Evolutionary conservation across 2,329 filamentous ascomycete genomes (phyloP).

Genomic region (Cladosporium halotolerans): DNA sequence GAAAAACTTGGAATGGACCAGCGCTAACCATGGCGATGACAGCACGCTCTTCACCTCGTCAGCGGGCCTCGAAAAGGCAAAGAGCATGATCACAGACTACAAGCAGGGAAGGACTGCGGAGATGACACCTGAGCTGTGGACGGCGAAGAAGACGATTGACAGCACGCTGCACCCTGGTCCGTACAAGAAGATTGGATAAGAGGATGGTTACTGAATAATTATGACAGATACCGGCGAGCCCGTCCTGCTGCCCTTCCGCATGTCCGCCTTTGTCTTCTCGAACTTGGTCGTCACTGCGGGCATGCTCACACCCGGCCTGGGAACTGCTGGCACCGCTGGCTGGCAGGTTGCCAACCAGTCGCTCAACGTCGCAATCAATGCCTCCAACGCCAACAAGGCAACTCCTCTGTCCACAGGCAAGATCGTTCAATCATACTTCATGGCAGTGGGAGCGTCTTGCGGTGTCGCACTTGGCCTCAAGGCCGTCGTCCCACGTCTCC

Average conservation of each 20-base stretch:
- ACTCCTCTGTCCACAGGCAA: constrained; percentile 75
- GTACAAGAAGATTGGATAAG: constrained; percentile 18
- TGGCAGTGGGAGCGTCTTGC: constrained; percentile 89
- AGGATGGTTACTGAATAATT: background rate
- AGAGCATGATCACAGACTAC: constrained; percentile 72
- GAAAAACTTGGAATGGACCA: too few relatives aligned
- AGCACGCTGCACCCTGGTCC: constrained; percentile 91
- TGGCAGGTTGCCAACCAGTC: constrained; percentile 98
- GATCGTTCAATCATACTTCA: constrained; percentile 80
- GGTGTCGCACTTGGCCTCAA: constrained; percentile 90
- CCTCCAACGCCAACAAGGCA: constrained; percentile 95
- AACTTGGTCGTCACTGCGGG: constrained; percentile 93
- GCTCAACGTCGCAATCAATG: constrained; percentile 96
- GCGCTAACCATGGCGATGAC: constrained; percentile 12
- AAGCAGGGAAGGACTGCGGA: constrained; percentile 71
- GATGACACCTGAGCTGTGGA: constrained; percentile 90
- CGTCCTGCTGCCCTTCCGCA: constrained; percentile 90
- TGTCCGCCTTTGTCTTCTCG: constrained; percentile 91
- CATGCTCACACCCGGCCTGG: constrained; percentile 87
- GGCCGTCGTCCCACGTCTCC: constrained; percentile 74
- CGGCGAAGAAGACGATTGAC: constrained; percentile 94
- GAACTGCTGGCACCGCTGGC: constrained; percentile 76
- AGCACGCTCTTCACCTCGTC: constrained; percentile 82
- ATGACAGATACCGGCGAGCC: constrained; percentile 77
- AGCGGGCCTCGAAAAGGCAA: constrained; percentile 76